These are phyloP conservation scores for Zygosaccharomyces bisporus DNA, from an alignment of 805 yeast genomes.

Conservation along the genomic window DNA sequence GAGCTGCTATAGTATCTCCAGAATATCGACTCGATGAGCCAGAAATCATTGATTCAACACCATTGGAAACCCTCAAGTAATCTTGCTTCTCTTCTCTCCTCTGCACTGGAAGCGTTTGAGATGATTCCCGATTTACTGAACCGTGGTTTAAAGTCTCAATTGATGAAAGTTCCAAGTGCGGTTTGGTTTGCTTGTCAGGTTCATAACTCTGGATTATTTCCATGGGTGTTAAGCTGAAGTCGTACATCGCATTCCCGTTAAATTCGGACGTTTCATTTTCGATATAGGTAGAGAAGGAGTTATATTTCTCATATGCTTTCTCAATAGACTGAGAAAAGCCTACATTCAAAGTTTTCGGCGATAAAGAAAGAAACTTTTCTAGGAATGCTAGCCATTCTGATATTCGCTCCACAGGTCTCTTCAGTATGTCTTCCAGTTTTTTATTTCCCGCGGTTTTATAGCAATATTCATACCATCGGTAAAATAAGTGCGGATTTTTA, in stretches of 20 bases:
- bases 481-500: slow-evolving; percentile 19
- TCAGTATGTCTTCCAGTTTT: slow-evolving; percentile 33
- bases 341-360: background rate
- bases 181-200: slow-evolving; percentile 5
- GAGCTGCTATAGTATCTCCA: slow-evolving; percentile 10
- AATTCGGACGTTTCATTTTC: slow-evolving; percentile 21
- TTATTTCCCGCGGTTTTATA: slow-evolving; percentile 27
- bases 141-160: background rate
- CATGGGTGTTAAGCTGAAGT: slow-evolving; percentile 27
- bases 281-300: slow-evolving; percentile 17
- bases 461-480: slow-evolving; percentile 38
- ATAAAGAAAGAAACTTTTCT: slow-evolving; percentile 3
- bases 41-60: slow-evolving; percentile 11
- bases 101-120: background rate
- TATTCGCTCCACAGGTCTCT: slow-evolving; percentile 35
- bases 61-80: background rate
- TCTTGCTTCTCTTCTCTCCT: background rate
- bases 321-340: slow-evolving; percentile 2
- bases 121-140: slow-evolving; percentile 1
- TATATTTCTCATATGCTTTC: slow-evolving; percentile 12
- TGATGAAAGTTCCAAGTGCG: background rate
- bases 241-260: slow-evolving; percentile 19
- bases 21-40: slow-evolving; percentile 24
- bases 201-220: slow-evolving; percentile 32
- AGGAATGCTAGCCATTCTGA: slow-evolving; percentile 24